Conservation (phyloP, 805 yeast species). For the Metschnikowia bowlesiae region DNA sequence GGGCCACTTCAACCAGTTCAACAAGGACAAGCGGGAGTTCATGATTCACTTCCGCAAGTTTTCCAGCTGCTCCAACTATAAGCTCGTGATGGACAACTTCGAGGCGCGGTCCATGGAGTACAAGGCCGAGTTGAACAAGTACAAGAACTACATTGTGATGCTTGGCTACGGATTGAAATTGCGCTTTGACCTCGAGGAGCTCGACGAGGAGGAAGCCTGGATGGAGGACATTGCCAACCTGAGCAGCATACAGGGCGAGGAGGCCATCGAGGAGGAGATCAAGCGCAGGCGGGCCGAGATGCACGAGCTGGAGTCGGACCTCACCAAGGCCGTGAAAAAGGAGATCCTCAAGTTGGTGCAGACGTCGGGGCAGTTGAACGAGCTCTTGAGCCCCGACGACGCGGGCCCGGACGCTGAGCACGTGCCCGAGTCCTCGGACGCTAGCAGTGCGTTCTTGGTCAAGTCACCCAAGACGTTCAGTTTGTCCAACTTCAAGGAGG, state of each 20-base stretch:
- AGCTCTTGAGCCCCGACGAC: slow-evolving; percentile 8
- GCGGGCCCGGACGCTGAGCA: background rate
- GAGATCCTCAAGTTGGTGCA: slow-evolving; percentile 27
- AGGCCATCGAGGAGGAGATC: slow-evolving; percentile 7
- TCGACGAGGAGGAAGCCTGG: slow-evolving; percentile 17
- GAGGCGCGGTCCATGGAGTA: slow-evolving; percentile 40
- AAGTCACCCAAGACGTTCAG: slow-evolving; percentile 42
- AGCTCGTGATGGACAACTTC: slow-evolving; percentile 35
- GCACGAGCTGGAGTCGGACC: slow-evolving; percentile 23
- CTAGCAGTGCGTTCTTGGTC: slow-evolving; percentile 18
- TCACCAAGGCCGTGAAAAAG: slow-evolving; percentile 28
- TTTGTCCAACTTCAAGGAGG: slow-evolving; percentile 31
- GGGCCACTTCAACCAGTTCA: slow-evolving; percentile 30
- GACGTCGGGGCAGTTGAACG: slow-evolving; percentile 12
- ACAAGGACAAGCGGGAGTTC: slow-evolving; percentile 26
- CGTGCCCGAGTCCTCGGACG: slow-evolving; percentile 15
- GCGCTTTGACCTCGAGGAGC: slow-evolving; percentile 39
- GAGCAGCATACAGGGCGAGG: slow-evolving; percentile 6
- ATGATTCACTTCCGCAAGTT: slow-evolving; percentile 25
- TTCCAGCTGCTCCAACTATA: slow-evolving; percentile 31
- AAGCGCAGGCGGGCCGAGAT: slow-evolving; percentile 6
- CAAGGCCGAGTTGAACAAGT: slow-evolving; percentile 41
- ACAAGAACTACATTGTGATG: slow-evolving; percentile 42
- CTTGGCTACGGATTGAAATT: slow-evolving; percentile 46
- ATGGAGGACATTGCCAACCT: slow-evolving; percentile 4